Percentiles rank a stretch among this genome's conserved stretches.
Conservation (phyloP, 805 yeast species). For the Wickerhamiella siamensis region DNA sequence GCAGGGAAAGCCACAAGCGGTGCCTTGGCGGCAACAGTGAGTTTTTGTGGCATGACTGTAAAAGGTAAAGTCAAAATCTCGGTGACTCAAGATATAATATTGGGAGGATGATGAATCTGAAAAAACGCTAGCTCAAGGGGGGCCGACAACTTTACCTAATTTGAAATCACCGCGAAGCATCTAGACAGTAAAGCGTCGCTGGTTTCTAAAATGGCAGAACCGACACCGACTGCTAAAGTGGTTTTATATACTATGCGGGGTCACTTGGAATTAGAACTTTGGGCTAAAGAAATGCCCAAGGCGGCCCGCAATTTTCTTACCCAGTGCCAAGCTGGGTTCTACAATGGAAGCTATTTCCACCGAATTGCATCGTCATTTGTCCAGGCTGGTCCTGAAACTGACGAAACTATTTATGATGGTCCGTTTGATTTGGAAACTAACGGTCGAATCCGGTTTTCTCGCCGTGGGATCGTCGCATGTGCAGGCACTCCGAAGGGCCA, state of each 20-base stretch:
- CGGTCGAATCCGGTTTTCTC: conserved; percentile 35
- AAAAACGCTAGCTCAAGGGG: too few relatives aligned
- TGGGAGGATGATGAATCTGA: too few relatives aligned
- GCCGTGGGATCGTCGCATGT: conserved; percentile 43
- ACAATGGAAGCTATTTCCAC: conserved; percentile 30
- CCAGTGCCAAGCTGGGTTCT: conserved; percentile 32
- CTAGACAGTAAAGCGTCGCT: too few relatives aligned
- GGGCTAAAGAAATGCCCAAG: conserved; percentile 53
- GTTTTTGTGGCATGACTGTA: conserved; percentile 12
- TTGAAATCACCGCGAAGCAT: too few relatives aligned
- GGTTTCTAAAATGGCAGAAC: conserved; percentile 12
- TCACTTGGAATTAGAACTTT: conserved; percentile 41
- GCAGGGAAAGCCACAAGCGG: conserved; percentile 67
- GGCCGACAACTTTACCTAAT: too few relatives aligned
- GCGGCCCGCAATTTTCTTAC: conserved; percentile 36
- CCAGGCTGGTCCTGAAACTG: conserved; percentile 26
- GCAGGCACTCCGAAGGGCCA: conserved; percentile 27
- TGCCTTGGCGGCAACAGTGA: conserved; percentile 76
- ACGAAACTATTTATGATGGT: conserved; percentile 19
- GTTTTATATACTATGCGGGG: conserved; percentile 45
- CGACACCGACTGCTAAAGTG: conserved; percentile 29
- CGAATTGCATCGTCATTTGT: conserved; percentile 27
- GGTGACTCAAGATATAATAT: too few relatives aligned
- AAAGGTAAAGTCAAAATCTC: too few relatives aligned
- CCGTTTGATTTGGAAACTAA: conserved; percentile 33